These are phyloP conservation scores for Starmerella riodocensis DNA, from an alignment of 805 yeast species.

Conservation along the genomic window DNA sequence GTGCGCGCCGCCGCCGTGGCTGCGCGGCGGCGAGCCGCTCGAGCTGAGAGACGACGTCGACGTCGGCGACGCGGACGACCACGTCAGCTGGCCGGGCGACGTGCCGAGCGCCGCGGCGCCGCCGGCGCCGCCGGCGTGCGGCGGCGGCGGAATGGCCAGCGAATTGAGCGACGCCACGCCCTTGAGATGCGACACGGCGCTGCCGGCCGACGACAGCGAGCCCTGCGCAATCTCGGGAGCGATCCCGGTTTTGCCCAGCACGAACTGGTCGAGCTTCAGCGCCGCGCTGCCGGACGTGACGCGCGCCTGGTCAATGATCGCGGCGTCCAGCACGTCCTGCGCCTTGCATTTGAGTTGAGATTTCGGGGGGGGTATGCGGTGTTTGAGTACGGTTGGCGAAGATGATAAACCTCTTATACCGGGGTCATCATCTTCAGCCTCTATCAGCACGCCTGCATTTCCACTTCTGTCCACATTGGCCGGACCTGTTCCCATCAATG, in stretches of 20 bases:
- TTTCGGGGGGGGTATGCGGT: slow-evolving; percentile 1
- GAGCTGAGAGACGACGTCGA: background rate
- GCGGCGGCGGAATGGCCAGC: background rate
- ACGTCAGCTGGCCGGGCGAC: slow-evolving; percentile 16
- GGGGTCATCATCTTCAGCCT: slow-evolving; percentile 22
- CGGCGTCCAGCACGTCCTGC: slow-evolving; percentile 16
- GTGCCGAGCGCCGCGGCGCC: slow-evolving; percentile 1
- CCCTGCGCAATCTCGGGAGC: slow-evolving; percentile 17
- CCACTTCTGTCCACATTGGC: slow-evolving; percentile 17
- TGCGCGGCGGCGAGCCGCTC: background rate
- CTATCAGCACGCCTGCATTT: slow-evolving; percentile 12
- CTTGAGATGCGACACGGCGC: slow-evolving; percentile 15
- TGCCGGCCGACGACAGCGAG: slow-evolving; percentile 11
- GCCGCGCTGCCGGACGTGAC: slow-evolving; percentile 8
- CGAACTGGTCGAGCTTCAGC: slow-evolving; percentile 17
- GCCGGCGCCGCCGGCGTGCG: background rate
- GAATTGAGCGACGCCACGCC: slow-evolving; percentile 9
- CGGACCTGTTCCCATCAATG: slow-evolving; percentile 9
- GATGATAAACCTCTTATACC: slow-evolving; percentile 22
- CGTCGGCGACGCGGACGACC: slow-evolving; percentile 9
- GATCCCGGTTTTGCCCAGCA: slow-evolving; percentile 14
- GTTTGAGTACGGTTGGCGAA: background rate
- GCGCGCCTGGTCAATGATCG: slow-evolving; percentile 10
- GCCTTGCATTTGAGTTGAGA: slow-evolving; percentile 1
- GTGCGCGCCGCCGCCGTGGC: too few relatives aligned